Percentiles rank a stretch among this genome's conserved stretches.
Conservation (phyloP, 108 stramenopile species). For the Fistulifera pelliculosa region DNA sequence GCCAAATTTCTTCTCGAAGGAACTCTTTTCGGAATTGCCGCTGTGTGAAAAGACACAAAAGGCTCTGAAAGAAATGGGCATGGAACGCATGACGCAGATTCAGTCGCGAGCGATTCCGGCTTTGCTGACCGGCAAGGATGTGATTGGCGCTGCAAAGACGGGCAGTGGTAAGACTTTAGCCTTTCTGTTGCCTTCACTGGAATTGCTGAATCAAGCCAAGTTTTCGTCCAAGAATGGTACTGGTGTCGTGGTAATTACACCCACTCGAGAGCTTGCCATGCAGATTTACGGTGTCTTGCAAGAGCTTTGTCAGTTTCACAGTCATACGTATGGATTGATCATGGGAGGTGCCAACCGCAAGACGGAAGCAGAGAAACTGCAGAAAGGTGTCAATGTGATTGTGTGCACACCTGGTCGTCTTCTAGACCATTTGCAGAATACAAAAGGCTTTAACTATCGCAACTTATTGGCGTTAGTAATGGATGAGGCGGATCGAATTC, state of each 20-base stretch:
- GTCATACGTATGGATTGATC: constrained; percentile 95
- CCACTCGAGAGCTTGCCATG: constrained; percentile 96
- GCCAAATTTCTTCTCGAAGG: constrained; percentile 29
- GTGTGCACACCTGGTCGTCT: constrained; percentile 97
- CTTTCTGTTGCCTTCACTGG: constrained; percentile 91
- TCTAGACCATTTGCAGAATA: constrained; percentile 97
- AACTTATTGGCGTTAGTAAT: constrained; percentile 93
- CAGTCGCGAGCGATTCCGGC: constrained; percentile 92
- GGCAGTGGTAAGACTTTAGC: constrained; percentile 97
- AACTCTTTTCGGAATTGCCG: constrained; percentile 77
- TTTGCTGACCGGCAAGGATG: constrained; percentile 88
- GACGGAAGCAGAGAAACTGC: constrained; percentile 94
- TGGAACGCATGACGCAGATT: constrained; percentile 20
- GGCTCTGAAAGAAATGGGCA: constrained; percentile 52
- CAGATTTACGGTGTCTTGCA: constrained; percentile 98
- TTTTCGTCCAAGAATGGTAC: constrained; percentile 90
- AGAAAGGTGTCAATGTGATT: constrained; percentile 94
- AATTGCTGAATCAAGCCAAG: constrained; percentile 86
- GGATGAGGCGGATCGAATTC: constrained; percentile 98
- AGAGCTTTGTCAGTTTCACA: constrained; percentile 39
- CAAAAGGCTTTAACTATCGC: constrained; percentile 85
- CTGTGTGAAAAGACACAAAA: constrained; percentile 82
- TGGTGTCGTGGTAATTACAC: constrained; percentile 93
- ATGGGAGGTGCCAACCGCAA: constrained; percentile 95
- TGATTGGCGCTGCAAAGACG: constrained; percentile 98